Conservation (phyloP, 768 basidiomycete species). For the Leccinum longicurvipes region DNA sequence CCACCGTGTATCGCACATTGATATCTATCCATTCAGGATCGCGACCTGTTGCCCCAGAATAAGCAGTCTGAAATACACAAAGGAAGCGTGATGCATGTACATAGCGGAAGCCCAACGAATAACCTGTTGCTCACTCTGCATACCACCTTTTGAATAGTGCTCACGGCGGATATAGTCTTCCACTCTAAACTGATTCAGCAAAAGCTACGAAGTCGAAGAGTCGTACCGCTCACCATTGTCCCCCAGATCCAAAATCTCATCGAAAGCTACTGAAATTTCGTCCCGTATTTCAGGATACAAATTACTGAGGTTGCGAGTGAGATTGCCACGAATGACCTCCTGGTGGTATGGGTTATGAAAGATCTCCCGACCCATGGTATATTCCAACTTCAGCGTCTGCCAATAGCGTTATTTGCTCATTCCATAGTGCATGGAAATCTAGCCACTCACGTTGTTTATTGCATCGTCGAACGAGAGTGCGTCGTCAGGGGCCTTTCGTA, state of each 20-base stretch:
- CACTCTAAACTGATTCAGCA: neutral
- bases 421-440: neutral
- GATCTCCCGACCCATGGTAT: conserved; percentile 37
- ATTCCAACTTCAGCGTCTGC: conserved; percentile 36
- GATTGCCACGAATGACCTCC: conserved; percentile 23
- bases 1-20: neutral
- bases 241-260: neutral
- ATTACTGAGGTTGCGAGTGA: conserved; percentile 35
- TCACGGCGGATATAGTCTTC: neutral
- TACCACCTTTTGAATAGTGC: neutral
- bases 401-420: neutral
- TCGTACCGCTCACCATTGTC: neutral
- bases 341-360: conserved; percentile 31
- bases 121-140: neutral
- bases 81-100: neutral
- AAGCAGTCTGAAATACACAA: neutral
- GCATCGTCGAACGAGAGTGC: conserved; percentile 35
- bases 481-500: conserved; percentile 40
- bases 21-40: conserved; percentile 4
- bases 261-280: neutral
- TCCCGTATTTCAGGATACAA: neutral
- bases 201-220: neutral
- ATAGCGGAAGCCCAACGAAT: neutral
- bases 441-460: conserved; percentile 25
- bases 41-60: neutral